Evolutionary conservation across 2,329 filamentous ascomycete species (phyloP), one percentile per base, ranked within the genome.

Genomic region (Achaetomium macrosporum): DNA sequence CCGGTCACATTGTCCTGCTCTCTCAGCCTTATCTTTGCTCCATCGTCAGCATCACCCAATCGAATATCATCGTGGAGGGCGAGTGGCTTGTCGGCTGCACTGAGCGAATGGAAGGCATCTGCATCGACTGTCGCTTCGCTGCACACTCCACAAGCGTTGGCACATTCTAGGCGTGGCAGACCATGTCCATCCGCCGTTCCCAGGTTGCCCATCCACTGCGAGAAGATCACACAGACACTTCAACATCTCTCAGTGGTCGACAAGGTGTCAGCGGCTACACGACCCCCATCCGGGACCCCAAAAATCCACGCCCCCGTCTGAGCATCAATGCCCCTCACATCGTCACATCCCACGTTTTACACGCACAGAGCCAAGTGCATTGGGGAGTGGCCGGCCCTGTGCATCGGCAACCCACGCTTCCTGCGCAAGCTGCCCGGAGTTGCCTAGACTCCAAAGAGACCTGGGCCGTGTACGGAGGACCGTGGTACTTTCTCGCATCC

Each of bases 371-470:
- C 50, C 56, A 51, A 54, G 57, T 53, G 50, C 44, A 40, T 53
- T 52, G 42, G 49, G 53, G 51, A 29, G 41, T 20, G 19, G 17
- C 35, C 25, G 29, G 16, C 36, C 30, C 20, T 29, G 30, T 42
- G 41, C 47, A 46, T 37, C 55, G 44, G 39, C 31, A 53, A 61
- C 45, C 58, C 53, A 45, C 59, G 57, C 55, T 55, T 53, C 57
- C 56, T 59, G 12, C 35, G 15, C 56, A 53, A 56, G 55, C 54
- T 62, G 57, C 57, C 56, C 59, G 7, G 56, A 60, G 50, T 47
- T 56, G 61, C 54, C 58, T 53, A 56, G 57, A 54, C 62, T 64
- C 62, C 62, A 61, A 65, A 62, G 64, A 63, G 63, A 25, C 64
- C 64, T 65, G 62, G 55, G 61, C 37, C 35, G n/a, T n/a, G 15